Percentiles rank a stretch among this genome's conserved stretches.
phyloP scores from a whole-genome alignment of 2,329 filamentous ascomycete species.

The Fusarium algeriense region DNA sequence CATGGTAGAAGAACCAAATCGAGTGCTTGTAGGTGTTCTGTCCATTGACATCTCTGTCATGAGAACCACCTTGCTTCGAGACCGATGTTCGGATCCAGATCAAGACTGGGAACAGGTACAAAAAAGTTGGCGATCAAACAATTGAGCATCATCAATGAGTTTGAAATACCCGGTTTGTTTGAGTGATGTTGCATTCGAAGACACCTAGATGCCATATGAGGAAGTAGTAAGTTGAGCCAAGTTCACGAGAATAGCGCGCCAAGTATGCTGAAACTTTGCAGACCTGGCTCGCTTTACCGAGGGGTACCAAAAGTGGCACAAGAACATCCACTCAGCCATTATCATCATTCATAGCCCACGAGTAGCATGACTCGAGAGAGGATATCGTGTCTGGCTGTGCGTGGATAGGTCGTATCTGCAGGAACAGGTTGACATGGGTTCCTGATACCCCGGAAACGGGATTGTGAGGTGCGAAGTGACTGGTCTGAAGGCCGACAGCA shows the following conservation, averaged over 20 bases:
- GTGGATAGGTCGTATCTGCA: constrained; percentile 35
- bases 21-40: constrained; percentile 9
- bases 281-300: constrained; percentile 29
- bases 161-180: constrained; percentile 32
- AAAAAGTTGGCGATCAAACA: constrained; percentile 37
- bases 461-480: constrained; percentile 22
- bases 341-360: constrained; percentile 9
- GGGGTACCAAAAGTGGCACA: not conserved
- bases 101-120: constrained; percentile 3
- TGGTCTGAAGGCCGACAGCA: constrained; percentile 16
- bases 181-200: constrained; percentile 26
- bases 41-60: not conserved
- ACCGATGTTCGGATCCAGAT: constrained; percentile 26
- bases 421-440: constrained; percentile 31
- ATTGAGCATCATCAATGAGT: constrained; percentile 17
- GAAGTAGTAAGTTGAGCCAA: constrained; percentile 14
- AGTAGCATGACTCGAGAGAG: constrained; percentile 40
- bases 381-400: constrained; percentile 25
- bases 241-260: constrained; percentile 29
- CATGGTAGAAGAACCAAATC: constrained; percentile 5
- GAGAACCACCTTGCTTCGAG: constrained; percentile 2
- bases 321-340: constrained; percentile 12
- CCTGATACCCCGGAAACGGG: constrained; percentile 43
- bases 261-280: constrained; percentile 33
- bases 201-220: constrained; percentile 17